phyloP scores from a whole-genome alignment of 2,329 filamentous ascomycete species.

The Rasamsonia emersonii region DNA sequence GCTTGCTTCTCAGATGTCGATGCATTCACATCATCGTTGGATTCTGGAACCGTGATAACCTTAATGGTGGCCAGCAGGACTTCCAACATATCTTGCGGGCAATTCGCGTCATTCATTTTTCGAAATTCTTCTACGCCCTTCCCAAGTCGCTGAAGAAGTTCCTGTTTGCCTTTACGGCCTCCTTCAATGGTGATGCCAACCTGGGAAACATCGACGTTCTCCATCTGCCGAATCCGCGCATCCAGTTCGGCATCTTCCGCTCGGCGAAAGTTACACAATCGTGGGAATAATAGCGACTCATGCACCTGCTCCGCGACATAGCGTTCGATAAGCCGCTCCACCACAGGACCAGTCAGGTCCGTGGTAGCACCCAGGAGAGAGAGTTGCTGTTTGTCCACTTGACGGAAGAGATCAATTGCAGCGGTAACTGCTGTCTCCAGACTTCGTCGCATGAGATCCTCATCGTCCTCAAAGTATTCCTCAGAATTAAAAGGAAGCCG shows the following conservation, averaged over 20 bases:
- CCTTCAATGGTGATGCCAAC: constrained; percentile 81
- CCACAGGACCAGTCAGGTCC: constrained; percentile 80
- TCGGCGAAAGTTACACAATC: constrained; percentile 66
- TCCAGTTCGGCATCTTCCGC: constrained; percentile 82
- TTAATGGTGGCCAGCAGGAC: constrained; percentile 74
- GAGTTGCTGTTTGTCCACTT: constrained; percentile 89
- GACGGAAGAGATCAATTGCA: constrained; percentile 91
- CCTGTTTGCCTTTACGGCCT: constrained; percentile 67
- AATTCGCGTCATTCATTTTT: constrained; percentile 67
- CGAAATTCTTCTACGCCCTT: constrained; percentile 82
- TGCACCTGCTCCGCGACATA: constrained; percentile 93
- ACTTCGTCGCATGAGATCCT: constrained; percentile 79
- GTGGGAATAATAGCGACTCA: constrained; percentile 71
- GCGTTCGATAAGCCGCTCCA: constrained; percentile 89
- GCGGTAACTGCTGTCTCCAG: constrained; percentile 86
- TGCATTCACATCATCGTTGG: constrained; percentile 29
- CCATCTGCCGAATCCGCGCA: constrained; percentile 84
- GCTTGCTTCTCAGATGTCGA: constrained; percentile 44
- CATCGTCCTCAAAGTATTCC: constrained; percentile 78
- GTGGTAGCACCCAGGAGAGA: constrained; percentile 88
- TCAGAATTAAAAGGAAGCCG: constrained; percentile 49
- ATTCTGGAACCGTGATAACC: constrained; percentile 61
- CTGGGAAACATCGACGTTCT: constrained; percentile 87
- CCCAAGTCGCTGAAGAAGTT: constrained; percentile 66
- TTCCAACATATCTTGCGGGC: constrained; percentile 83